phyloP scores from a whole-genome alignment of 2,329 filamentous ascomycete genomes.

The Pezicula neosporulosa region DNA sequence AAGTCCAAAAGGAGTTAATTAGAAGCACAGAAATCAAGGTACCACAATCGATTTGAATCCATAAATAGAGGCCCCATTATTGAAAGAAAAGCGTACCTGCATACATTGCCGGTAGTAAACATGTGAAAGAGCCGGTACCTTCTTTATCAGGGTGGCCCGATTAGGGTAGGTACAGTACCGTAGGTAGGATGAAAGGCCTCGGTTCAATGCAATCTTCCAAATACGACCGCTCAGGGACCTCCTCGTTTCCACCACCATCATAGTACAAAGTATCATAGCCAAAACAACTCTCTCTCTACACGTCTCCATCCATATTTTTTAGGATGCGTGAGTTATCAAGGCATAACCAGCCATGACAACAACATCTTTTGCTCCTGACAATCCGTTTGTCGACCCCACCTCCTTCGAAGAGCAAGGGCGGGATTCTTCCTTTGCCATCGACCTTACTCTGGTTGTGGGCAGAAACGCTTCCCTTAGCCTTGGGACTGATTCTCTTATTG shows the following conservation, averaged over 20 bases:
- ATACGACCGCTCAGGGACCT: no score
- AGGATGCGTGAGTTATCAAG: conserved; percentile 16
- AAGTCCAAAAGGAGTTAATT: conserved; percentile 27
- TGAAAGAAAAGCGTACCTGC: not conserved
- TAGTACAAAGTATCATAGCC: no score
- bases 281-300: no score
- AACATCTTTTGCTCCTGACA: conserved; percentile 20
- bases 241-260: no score
- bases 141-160: no score
- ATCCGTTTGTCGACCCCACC: conserved; percentile 34
- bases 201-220: no score
- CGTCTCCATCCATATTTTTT: no score
- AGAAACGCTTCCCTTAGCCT: conserved; percentile 58
- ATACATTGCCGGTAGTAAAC: conserved; percentile 5
- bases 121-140: not conserved
- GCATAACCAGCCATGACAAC: conserved; percentile 14
- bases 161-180: no score
- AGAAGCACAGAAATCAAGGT: conserved; percentile 22
- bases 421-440: conserved; percentile 31
- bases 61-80: not conserved
- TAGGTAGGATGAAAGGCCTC: no score
- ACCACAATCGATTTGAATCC: conserved; percentile 15
- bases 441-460: conserved; percentile 49
- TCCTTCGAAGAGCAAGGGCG: conserved; percentile 28
- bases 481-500: conserved; percentile 55